phyloP scores from a whole-genome alignment of 306 rosid genomes.

The Pachyrhizus erosus region DNA sequence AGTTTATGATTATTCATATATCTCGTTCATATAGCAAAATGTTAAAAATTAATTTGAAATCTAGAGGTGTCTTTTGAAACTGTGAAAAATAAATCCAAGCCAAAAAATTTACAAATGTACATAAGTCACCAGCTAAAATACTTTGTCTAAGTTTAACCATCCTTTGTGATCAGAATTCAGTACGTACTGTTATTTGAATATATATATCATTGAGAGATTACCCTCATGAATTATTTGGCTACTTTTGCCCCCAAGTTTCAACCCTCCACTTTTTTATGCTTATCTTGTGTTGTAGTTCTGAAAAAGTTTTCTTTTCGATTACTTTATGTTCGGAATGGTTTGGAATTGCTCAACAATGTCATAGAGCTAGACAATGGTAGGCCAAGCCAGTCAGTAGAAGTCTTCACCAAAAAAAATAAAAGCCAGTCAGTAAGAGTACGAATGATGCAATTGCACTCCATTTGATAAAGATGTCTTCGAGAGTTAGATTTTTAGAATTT shows the following conservation, averaged over 20 bases:
- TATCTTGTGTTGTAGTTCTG: neutral
- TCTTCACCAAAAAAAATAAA: too few relatives aligned
- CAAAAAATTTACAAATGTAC: too few relatives aligned
- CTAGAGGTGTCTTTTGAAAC: neutral
- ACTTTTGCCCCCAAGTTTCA: neutral
- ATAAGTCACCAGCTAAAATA: neutral
- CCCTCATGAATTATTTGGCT: neutral
- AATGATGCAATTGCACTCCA: neutral
- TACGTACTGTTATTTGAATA: neutral
- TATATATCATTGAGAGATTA: neutral
- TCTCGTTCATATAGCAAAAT: too few relatives aligned
- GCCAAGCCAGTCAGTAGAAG: neutral
- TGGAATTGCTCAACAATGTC: slow-evolving; percentile 35
- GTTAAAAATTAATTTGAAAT: neutral
- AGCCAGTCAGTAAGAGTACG: neutral
- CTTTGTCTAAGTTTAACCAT: neutral
- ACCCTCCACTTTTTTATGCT: neutral
- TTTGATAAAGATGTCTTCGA: neutral
- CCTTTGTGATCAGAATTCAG: neutral
- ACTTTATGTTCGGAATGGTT: slow-evolving; percentile 15
- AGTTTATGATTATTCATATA: too few relatives aligned
- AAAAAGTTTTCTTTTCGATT: slow-evolving; percentile 17
- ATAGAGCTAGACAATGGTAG: slow-evolving; percentile 31
- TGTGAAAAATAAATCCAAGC: neutral
- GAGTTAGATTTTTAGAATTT: neutral